Percentiles rank a stretch among this genome's conserved stretches.
phyloP scores from a whole-genome alignment of 78 protist species.

The Speleostelium caveatum region DNA sequence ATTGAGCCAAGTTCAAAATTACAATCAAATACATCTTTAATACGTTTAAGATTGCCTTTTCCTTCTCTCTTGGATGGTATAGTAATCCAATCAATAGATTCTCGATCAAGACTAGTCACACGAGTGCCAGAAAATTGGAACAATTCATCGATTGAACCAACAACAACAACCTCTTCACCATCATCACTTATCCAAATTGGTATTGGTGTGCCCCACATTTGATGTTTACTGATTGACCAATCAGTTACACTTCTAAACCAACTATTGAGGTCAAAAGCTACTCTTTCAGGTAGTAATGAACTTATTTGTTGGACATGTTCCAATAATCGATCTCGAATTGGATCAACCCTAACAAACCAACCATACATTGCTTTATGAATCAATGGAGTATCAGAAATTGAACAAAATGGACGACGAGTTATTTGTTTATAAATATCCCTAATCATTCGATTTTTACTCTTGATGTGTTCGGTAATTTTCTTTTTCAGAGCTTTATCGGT shows the following conservation, averaged over 20 bases:
- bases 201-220: conserved; percentile 99
- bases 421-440: conserved; percentile 13
- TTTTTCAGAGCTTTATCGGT: conserved; percentile 88
- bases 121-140: conserved; percentile 84
- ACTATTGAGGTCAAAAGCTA: conserved; percentile 96
- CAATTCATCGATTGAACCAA: conserved; percentile 93
- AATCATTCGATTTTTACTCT: conserved; percentile 82
- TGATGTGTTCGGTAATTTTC: conserved; percentile 85
- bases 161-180: conserved; percentile 83
- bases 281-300: conserved; percentile 90
- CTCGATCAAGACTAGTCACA: conserved; percentile 76
- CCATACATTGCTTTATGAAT: conserved; percentile 95
- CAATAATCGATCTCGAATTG: conserved; percentile 84
- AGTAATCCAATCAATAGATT: conserved; percentile 90
- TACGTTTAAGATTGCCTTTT: conserved; percentile 83
- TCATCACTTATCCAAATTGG: conserved; percentile 98
- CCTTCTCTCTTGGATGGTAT: conserved; percentile 92
- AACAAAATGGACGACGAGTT: conserved; percentile 98
- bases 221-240: conserved; percentile 96
- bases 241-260: conserved; percentile 96
- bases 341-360: conserved; percentile 94
- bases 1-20: conserved; percentile 99
- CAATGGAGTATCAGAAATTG: conserved; percentile 97
- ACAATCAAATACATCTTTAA: conserved; percentile 99
- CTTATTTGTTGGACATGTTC: conserved; percentile 89